Conservation (phyloP, 371 early-diverging fungal genomes). For the Haplosporangium sp. region DNA sequence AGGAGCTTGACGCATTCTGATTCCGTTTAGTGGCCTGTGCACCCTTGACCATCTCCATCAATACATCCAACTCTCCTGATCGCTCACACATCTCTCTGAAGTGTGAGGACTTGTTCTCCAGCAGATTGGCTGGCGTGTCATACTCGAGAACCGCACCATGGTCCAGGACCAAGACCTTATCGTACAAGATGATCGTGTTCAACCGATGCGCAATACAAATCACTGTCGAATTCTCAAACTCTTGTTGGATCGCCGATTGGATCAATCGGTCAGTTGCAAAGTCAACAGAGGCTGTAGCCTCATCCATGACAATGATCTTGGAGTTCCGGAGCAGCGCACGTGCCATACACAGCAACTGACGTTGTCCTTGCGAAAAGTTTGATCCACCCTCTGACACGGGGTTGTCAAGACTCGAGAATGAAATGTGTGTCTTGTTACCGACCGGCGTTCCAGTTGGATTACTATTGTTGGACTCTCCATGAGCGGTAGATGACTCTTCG, state of each 20-base stretch:
- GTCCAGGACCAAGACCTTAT: conserved; percentile 77
- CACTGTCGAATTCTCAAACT: conserved; percentile 68
- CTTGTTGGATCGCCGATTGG: conserved; percentile 77
- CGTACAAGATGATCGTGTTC: conserved; percentile 85
- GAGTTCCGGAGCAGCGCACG: conserved; percentile 78
- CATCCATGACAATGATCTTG: conserved; percentile 80
- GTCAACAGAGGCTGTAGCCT: conserved; percentile 87
- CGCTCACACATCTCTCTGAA: conserved; percentile 76
- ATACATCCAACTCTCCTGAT: conserved; percentile 73
- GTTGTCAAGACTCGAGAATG: conserved; percentile 59
- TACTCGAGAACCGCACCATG: conserved; percentile 75
- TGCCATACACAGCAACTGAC: conserved; percentile 85
- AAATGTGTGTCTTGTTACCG: conserved; percentile 55
- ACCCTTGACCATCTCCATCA: conserved; percentile 60
- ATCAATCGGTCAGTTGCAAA: conserved; percentile 72
- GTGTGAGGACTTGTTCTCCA: conserved; percentile 53
- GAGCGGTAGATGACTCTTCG: conserved; percentile 1
- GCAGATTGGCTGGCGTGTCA: conserved; percentile 59
- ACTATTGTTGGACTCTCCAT: too few species aligned
- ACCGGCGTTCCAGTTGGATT: neutral
- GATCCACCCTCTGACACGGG: conserved; percentile 77
- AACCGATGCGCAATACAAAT: conserved; percentile 79
- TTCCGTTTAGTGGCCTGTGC: conserved; percentile 10
- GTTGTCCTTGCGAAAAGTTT: conserved; percentile 86
- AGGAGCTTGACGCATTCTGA: neutral